These are phyloP conservation scores for Truncatella angustata DNA, from an alignment of 2,329 filamentous ascomycete genomes.

Conservation along the genomic window DNA sequence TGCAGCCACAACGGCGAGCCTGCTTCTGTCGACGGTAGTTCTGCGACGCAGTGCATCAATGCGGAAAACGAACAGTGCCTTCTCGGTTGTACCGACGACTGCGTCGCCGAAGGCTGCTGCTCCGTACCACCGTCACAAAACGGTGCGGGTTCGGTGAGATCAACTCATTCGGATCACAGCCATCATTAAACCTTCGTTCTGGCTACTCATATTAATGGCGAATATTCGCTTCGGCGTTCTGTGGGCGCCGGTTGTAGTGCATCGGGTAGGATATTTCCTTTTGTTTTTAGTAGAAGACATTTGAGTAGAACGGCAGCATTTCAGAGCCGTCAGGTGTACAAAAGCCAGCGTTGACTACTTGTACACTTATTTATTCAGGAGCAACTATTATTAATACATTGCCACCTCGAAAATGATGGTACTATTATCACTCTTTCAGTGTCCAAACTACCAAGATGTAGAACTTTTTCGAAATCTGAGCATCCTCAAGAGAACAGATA, in stretches of 20 bases:
- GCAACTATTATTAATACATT: not conserved
- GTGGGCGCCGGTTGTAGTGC: not conserved
- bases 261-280: not conserved
- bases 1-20: conserved; percentile 37
- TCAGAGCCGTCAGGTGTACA: not conserved
- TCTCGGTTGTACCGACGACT: conserved; percentile 51
- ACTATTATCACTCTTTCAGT: too few relatives aligned
- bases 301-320: not conserved
- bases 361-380: not conserved
- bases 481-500: too few relatives aligned
- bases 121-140: conserved; percentile 17
- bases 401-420: too few relatives aligned
- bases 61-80: conserved; percentile 37
- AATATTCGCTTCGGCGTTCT: conserved; percentile 1
- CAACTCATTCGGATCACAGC: conserved; percentile 8
- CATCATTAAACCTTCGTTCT: conserved; percentile 1
- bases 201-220: not conserved
- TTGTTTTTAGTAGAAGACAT: not conserved
- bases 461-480: too few relatives aligned
- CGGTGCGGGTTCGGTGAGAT: conserved; percentile 3
- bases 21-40: conserved; percentile 6
- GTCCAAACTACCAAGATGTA: too few relatives aligned
- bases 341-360: not conserved
- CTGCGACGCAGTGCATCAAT: conserved; percentile 15
- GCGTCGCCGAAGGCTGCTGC: conserved; percentile 45